These are phyloP conservation scores for Themeda triandra DNA, from an alignment of 176 grass and related monocot genomes.

Conservation along the genomic window DNA sequence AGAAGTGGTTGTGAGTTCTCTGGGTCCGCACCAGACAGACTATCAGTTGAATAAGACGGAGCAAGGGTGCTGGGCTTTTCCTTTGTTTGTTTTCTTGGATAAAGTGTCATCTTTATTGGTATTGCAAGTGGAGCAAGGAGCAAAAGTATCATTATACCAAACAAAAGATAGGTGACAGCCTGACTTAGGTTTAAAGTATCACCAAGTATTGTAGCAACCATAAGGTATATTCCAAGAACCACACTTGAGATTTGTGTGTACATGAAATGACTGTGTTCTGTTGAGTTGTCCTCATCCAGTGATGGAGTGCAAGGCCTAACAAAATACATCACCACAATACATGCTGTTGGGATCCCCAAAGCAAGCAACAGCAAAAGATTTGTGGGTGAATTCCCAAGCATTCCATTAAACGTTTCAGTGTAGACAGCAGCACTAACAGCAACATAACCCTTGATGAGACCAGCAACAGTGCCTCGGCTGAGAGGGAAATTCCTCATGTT, in stretches of 20 bases:
- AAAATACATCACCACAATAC: conserved; percentile 84
- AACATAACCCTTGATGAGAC: conserved; percentile 93
- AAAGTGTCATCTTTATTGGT: conserved; percentile 91
- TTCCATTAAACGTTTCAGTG: conserved; percentile 73
- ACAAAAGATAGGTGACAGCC: conserved; percentile 51
- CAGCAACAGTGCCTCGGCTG: conserved; percentile 83
- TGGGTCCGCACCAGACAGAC: conserved; percentile 41
- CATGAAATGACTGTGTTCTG: conserved; percentile 75
- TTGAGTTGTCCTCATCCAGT: conserved; percentile 69
- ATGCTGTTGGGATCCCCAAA: conserved; percentile 63
- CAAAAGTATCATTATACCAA: conserved; percentile 84
- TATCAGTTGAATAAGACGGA: conserved; percentile 57
- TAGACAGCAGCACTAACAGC: conserved; percentile 85
- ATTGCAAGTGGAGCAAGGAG: conserved; percentile 88
- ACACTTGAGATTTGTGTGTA: conserved; percentile 85
- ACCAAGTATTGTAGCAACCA: conserved; percentile 63
- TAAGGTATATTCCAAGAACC: conserved; percentile 72
- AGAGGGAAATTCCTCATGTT: conserved; percentile 98
- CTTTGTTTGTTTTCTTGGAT: conserved; percentile 54
- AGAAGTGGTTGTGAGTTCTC: conserved; percentile 64
- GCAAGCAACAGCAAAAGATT: conserved; percentile 72
- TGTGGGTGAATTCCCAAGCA: conserved; percentile 70
- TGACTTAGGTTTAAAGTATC: conserved; percentile 51
- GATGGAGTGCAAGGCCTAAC: conserved; percentile 79
- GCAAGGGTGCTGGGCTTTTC: conserved; percentile 33